phyloP scores from a whole-genome alignment of 140 eudicot genomes.

The Ambrosia hybrid region DNA sequence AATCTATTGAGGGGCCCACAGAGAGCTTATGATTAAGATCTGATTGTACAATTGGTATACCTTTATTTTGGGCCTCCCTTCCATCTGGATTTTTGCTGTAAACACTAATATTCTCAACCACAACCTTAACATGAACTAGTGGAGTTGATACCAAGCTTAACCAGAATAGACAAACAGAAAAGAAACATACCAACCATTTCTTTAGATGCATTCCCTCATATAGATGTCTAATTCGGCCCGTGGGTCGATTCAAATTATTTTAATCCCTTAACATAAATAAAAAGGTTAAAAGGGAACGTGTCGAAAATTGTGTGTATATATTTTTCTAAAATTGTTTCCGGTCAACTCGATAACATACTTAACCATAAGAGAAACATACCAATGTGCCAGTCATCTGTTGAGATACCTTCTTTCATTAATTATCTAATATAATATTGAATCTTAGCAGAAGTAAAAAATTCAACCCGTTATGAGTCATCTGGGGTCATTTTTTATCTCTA shows the following conservation, averaged over 20 bases:
- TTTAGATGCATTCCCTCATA: conserved; percentile 18
- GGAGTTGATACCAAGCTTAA: conserved; percentile 10
- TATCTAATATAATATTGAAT: conserved; percentile 4
- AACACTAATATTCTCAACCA: conserved; percentile 10
- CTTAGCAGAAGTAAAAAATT: not conserved
- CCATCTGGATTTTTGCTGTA: conserved; percentile 7
- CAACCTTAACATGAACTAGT: conserved; percentile 22
- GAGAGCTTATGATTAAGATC: conserved; percentile 14
- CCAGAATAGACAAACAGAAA: conserved; percentile 18
- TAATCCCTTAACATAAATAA: not conserved
- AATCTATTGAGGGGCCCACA: not conserved
- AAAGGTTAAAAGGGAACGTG: not conserved
- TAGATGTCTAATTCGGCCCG: not conserved
- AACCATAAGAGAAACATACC: not conserved
- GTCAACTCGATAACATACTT: not conserved
- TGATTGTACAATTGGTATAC: not conserved
- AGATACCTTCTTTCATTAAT: conserved; percentile 15
- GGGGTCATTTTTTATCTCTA: not conserved
- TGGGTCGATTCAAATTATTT: not conserved
- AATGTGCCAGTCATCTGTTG: not conserved
- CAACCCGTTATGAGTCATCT: not conserved
- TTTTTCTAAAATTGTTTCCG: not conserved
- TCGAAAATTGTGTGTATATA: not conserved
- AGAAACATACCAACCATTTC: conserved; percentile 2
- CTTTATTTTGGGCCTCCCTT: not conserved